Conservation (phyloP, 352 stramenopile species). For the Globisporangium radiosum region DNA sequence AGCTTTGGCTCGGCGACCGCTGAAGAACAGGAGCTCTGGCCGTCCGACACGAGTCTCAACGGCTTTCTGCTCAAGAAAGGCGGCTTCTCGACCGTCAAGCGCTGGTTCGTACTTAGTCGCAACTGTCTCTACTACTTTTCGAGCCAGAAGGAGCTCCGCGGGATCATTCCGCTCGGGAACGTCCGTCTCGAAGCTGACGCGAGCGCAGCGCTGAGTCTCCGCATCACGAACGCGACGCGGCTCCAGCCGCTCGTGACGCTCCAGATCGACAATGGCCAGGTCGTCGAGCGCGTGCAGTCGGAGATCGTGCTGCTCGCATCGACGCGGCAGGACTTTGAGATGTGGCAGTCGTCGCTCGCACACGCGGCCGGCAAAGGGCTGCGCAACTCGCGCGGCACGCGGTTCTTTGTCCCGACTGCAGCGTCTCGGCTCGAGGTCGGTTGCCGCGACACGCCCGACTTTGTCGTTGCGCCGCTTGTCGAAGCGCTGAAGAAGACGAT, state of each 20-base stretch:
- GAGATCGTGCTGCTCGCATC: conserved; percentile 73
- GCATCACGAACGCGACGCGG: conserved; percentile 58
- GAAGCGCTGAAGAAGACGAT: conserved; percentile 77
- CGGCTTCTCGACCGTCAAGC: conserved; percentile 70
- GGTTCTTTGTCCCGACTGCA: conserved; percentile 79
- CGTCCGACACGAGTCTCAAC: conserved; percentile 84
- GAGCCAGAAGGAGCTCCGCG: conserved; percentile 66
- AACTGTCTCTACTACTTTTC: conserved; percentile 89
- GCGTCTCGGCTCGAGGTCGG: conserved; percentile 79
- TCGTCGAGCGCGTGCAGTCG: conserved; percentile 69
- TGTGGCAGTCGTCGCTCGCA: conserved; percentile 84
- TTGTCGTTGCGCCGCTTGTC: conserved; percentile 62
- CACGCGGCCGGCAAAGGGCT: conserved; percentile 76
- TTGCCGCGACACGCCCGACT: conserved; percentile 68
- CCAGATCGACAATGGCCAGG: conserved; percentile 77
- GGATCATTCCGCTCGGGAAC: conserved; percentile 81
- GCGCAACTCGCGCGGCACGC: conserved; percentile 72
- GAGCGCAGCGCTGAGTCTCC: conserved; percentile 41
- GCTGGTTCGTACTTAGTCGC: conserved; percentile 85
- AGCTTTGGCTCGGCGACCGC: conserved; percentile 76
- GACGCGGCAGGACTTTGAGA: conserved; percentile 73
- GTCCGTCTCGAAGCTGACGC: conserved; percentile 67
- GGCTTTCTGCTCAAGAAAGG: conserved; percentile 81
- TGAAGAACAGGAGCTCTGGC: conserved; percentile 84
- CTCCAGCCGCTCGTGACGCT: conserved; percentile 65